These are phyloP conservation scores for Quercus engelmannii DNA, from an alignment of 306 rosid genomes.

Conservation along the genomic window DNA sequence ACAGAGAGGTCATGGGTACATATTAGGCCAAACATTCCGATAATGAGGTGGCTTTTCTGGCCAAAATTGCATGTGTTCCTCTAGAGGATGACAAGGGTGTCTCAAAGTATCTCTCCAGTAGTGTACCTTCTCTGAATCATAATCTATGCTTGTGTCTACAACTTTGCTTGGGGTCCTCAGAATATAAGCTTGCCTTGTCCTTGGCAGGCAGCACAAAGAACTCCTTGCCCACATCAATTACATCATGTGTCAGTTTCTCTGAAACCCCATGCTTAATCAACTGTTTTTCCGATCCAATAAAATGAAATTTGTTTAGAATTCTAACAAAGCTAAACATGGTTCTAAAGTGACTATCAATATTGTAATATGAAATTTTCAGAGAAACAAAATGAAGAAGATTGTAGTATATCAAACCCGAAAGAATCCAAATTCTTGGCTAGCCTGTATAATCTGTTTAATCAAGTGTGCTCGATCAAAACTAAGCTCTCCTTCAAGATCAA, in stretches of 20 bases:
- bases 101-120: conserved; percentile 14
- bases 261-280: conserved; percentile 14
- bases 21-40: neutral
- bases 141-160: conserved; percentile 19
- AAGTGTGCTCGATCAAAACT: neutral
- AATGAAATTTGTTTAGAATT: neutral
- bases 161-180: conserved; percentile 6
- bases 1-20: neutral
- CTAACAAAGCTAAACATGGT: neutral
- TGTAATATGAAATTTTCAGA: neutral
- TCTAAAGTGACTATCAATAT: neutral
- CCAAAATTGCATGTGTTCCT: conserved; percentile 17
- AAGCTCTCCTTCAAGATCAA: neutral
- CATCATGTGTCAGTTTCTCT: neutral
- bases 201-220: conserved; percentile 2
- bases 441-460: conserved; percentile 1
- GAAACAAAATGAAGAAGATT: neutral
- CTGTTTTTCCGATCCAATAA: neutral
- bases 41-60: conserved; percentile 6
- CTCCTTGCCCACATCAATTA: conserved; percentile 8
- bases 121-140: conserved; percentile 6
- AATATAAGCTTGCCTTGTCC: conserved; percentile 16
- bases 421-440: conserved; percentile 13
- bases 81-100: conserved; percentile 14
- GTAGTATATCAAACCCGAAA: neutral